Conservation (phyloP, 768 basidiomycete species). For the Lepiota brunneoincarnata region DNA sequence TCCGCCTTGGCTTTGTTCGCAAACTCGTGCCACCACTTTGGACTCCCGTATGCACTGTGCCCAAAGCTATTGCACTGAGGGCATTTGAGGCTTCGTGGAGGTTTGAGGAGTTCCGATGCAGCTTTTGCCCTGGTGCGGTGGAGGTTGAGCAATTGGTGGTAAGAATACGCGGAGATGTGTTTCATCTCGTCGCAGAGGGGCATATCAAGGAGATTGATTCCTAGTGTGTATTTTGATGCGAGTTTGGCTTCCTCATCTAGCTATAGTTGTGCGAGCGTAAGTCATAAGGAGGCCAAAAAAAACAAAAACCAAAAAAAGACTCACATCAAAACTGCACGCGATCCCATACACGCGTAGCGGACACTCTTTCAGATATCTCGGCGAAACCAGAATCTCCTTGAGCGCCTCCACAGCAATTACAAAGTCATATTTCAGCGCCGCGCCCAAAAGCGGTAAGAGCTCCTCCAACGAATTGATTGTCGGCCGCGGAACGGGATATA, state of each 20-base stretch:
- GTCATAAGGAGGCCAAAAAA: too few species aligned
- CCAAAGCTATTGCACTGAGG: slow-evolving; percentile 61
- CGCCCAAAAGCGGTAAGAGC: slow-evolving; percentile 45
- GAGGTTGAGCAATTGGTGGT: slow-evolving; percentile 62
- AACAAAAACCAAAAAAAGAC: too few species aligned
- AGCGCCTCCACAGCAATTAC: slow-evolving; percentile 41
- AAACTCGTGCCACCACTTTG: slow-evolving; percentile 75
- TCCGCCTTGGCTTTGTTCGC: slow-evolving; percentile 57
- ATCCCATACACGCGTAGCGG: slow-evolving; percentile 73
- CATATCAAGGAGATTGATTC: slow-evolving; percentile 48
- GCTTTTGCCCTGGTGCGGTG: slow-evolving; percentile 52
- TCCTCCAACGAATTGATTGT: slow-evolving; percentile 49
- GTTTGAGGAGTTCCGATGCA: slow-evolving; percentile 43
- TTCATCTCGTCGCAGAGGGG: slow-evolving; percentile 62
- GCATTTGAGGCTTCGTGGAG: slow-evolving; percentile 45
- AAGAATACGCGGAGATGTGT: slow-evolving; percentile 63
- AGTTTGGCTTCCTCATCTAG: slow-evolving; percentile 60
- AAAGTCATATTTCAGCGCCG: slow-evolving; percentile 67
- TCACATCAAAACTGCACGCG: slow-evolving; percentile 54
- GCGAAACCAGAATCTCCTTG: slow-evolving; percentile 49
- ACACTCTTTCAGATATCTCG: slow-evolving; percentile 42
- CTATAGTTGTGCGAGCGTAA: background rate
- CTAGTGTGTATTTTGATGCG: slow-evolving; percentile 59
- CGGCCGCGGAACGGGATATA: slow-evolving; percentile 64
- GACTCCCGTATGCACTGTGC: slow-evolving; percentile 42